Percentiles rank a stretch among this genome's conserved stretches.
Conservation (phyloP, 495 filamentous ascomycete genomes). For the Parathielavia hyrcaniae region DNA sequence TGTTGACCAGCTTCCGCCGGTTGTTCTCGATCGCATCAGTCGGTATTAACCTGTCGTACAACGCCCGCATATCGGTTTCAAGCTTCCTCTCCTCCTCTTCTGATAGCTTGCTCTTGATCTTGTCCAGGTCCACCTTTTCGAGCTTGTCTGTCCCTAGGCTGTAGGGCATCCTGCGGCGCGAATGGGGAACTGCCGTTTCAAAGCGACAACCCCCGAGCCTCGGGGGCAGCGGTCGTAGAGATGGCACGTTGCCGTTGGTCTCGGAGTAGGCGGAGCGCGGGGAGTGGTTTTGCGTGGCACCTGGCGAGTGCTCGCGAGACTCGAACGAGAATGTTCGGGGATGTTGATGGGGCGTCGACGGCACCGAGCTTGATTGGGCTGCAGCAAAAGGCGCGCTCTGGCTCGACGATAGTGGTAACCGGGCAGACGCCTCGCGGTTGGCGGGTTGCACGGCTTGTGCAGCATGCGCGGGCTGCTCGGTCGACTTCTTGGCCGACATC, state of each 20-base stretch:
- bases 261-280: slow-evolving; percentile 89
- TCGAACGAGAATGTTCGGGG: slow-evolving; percentile 75
- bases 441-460: slow-evolving; percentile 9
- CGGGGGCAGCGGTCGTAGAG: slow-evolving; percentile 51
- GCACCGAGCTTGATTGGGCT: slow-evolving; percentile 82
- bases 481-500: slow-evolving; percentile 45
- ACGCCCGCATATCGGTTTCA: slow-evolving; percentile 69
- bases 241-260: slow-evolving; percentile 63
- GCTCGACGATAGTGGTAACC: slow-evolving; percentile 31
- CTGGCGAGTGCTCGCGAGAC: slow-evolving; percentile 82
- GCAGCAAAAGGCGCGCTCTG: slow-evolving; percentile 30
- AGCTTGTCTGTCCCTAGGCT: slow-evolving; percentile 70
- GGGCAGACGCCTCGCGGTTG: slow-evolving; percentile 29
- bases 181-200: slow-evolving; percentile 54
- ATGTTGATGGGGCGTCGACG: slow-evolving; percentile 88
- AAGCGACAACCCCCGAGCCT: slow-evolving; percentile 64
- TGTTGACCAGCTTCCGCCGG: slow-evolving; percentile 67
- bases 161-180: slow-evolving; percentile 78
- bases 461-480: slow-evolving; percentile 12
- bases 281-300: slow-evolving; percentile 66
- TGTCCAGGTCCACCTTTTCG: slow-evolving; percentile 59
- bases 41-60: slow-evolving; percentile 81
- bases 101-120: slow-evolving; percentile 57
- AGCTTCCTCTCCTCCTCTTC: slow-evolving; percentile 72
- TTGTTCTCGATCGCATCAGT: slow-evolving; percentile 71